Conservation (phyloP, 805 yeast species). For the Kluyveromyces wickerhamii region DNA sequence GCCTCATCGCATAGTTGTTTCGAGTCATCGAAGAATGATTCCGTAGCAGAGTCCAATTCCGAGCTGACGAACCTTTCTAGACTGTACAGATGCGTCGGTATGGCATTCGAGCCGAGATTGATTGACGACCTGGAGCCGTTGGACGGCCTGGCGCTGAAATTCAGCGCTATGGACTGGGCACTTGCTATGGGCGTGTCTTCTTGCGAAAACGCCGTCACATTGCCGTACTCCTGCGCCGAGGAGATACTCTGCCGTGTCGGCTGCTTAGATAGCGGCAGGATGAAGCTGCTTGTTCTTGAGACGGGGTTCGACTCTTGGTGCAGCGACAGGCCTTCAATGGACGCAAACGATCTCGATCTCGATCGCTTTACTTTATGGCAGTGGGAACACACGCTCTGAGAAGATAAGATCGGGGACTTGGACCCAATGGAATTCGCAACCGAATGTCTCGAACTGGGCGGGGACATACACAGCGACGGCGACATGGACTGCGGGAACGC, state of each 20-base stretch:
- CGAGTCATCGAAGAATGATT: slow-evolving; percentile 6
- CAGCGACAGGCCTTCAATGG: slow-evolving; percentile 5
- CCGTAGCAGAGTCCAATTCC: slow-evolving; percentile 18
- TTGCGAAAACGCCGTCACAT: neutral
- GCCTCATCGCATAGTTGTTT: neutral
- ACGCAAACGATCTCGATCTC: slow-evolving; percentile 1
- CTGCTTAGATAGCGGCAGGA: slow-evolving; percentile 9
- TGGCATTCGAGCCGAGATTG: slow-evolving; percentile 9
- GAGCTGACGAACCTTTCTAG: slow-evolving; percentile 24
- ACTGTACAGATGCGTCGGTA: slow-evolving; percentile 24
- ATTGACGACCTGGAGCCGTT: slow-evolving; percentile 14
- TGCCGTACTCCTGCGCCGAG: slow-evolving; percentile 6
- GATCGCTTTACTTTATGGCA: neutral
- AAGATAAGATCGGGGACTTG: too few relatives aligned
- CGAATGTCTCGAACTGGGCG: too few relatives aligned
- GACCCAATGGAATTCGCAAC: too few relatives aligned
- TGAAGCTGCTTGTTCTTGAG: slow-evolving; percentile 10
- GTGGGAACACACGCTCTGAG: too few relatives aligned
- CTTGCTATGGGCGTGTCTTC: too few relatives aligned
- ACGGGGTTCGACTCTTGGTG: slow-evolving; percentile 5
- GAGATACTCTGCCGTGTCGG: slow-evolving; percentile 8
- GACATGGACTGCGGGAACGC: neutral
- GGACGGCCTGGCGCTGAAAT: neutral
- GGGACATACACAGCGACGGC: too few relatives aligned
- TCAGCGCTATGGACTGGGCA: too few relatives aligned